Base-by-base conservation (phyloP, 495 filamentous ascomycete species). In the Podospora comata region DNA sequence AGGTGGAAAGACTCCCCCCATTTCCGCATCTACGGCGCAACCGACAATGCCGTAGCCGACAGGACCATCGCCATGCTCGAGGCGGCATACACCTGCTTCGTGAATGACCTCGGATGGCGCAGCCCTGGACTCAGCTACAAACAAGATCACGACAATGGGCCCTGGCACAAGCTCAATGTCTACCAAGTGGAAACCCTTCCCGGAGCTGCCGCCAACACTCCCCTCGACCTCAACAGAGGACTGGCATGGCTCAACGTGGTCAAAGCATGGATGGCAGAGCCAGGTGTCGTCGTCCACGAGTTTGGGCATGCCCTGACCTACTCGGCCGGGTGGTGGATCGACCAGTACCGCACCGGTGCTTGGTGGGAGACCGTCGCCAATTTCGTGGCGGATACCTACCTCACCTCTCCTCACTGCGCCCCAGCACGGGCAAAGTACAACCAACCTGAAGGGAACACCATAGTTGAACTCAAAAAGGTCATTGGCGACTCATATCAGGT, bases 281-380 rank as follows among this genome's bases (percentile, higher is more conserved):
- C 81, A 7, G 68, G 66, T n/a, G 74, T 82, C 2, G 75, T 75
- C 0, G 80, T 81, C 19, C 81, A 83, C 61, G 81, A 83, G 67
- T 83, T 79, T 60, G 81, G 81, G 5, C 81, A 83, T 64, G 79
- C 77, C 1, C 70, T 83, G 54, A 79, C 78, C 0, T 83, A 82
- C 59, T 70, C 72, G 9, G 80, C 77, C 65, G 67, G 73, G 19
- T 79, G 74, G 53, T 83, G 81, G 81, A 75, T 82, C 62, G 71
- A 83, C 67, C 80, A 83, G 56, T 70, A 63, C 5, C 68, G 79
- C 1, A 83, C 81, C 0, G 81, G 81, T 2, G 81, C 81, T 0
- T 82, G 80, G 80, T 83, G 81, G 81, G 81, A 83, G 65, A 77
- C 81, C 4, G 68, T 81, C 2, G 81, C 81, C 1, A 78, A 83